phyloP scores from a whole-genome alignment of 441 rosid species.

The Eutrema salsugineum region DNA sequence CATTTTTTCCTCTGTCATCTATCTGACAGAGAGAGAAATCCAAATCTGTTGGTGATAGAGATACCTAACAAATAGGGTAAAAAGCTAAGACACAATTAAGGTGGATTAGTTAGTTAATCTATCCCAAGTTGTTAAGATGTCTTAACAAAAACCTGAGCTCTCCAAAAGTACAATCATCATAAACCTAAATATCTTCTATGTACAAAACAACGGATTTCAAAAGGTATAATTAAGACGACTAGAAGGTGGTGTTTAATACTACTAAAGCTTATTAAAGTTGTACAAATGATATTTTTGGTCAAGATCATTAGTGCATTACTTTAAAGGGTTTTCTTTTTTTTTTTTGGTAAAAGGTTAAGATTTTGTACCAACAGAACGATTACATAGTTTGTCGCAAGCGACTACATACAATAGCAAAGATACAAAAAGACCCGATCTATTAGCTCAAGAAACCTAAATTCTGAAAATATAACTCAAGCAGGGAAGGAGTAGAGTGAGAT shows the following conservation, averaged over 20 bases:
- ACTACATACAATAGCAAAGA: too few relatives aligned
- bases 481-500: too few relatives aligned
- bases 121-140: constrained; percentile 15
- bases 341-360: too few relatives aligned
- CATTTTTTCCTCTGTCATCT: neutral
- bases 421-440: too few relatives aligned
- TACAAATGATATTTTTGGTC: constrained; percentile 17
- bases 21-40: constrained; percentile 3
- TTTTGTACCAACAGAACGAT: too few relatives aligned
- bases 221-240: neutral
- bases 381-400: too few relatives aligned
- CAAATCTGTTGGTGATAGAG: constrained; percentile 9
- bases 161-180: neutral
- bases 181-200: neutral
- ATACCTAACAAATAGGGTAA: constrained; percentile 13
- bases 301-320: constrained; percentile 10
- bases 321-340: constrained; percentile 30
- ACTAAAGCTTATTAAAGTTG: constrained; percentile 20
- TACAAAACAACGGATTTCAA: neutral
- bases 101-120: constrained; percentile 23
- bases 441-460: too few relatives aligned
- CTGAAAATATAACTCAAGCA: too few relatives aligned
- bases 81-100: constrained; percentile 12
- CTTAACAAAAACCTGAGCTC: neutral
- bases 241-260: constrained; percentile 3